Percentiles rank a stretch among this genome's conserved stretches.
These are phyloP conservation scores for Aspergillus sparsus DNA, from an alignment of 495 filamentous ascomycete species.

Conservation along the genomic window DNA sequence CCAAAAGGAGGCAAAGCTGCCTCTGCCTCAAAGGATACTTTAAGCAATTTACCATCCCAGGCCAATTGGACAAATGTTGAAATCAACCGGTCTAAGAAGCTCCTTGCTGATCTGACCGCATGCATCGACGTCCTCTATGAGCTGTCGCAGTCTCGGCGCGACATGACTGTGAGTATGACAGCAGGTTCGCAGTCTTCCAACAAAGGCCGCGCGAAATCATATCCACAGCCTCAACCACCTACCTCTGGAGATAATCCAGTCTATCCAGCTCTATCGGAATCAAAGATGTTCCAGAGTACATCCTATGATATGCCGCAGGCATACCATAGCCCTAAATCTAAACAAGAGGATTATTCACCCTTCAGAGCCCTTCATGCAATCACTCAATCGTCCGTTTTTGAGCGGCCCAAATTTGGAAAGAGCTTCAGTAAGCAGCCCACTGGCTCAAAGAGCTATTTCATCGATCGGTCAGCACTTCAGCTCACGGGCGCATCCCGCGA, in stretches of 20 bases:
- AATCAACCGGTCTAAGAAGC: slow-evolving; percentile 52
- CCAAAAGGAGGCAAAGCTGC: slow-evolving; percentile 42
- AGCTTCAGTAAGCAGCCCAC: slow-evolving; percentile 20
- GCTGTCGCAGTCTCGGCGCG: slow-evolving; percentile 70
- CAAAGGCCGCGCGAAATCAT: slow-evolving; percentile 32
- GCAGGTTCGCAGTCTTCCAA: slow-evolving; percentile 33
- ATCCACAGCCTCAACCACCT: slow-evolving; percentile 21
- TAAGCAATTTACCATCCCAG: slow-evolving; percentile 38
- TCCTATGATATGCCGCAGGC: slow-evolving; percentile 39
- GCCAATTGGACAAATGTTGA: slow-evolving; percentile 54
- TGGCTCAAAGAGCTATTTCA: slow-evolving; percentile 36
- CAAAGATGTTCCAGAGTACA: slow-evolving; percentile 31
- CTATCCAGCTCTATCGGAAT: slow-evolving; percentile 20
- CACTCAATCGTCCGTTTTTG: slow-evolving; percentile 18
- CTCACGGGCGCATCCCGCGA: slow-evolving; percentile 46
- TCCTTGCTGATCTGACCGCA: slow-evolving; percentile 75
- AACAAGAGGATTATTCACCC: slow-evolving; percentile 24
- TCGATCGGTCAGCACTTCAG: slow-evolving; percentile 47
- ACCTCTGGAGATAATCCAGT: slow-evolving; percentile 11
- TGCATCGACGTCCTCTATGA: slow-evolving; percentile 91
- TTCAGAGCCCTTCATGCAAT: slow-evolving; percentile 26
- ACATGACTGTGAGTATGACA: slow-evolving; percentile 45
- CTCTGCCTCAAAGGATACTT: slow-evolving; percentile 37
- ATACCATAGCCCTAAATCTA: slow-evolving; percentile 28
- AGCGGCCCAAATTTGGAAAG: slow-evolving; percentile 22